These are phyloP conservation scores for Alternaria sp. DNA, from an alignment of 2,329 filamentous ascomycete species.

Conservation along the genomic window DNA sequence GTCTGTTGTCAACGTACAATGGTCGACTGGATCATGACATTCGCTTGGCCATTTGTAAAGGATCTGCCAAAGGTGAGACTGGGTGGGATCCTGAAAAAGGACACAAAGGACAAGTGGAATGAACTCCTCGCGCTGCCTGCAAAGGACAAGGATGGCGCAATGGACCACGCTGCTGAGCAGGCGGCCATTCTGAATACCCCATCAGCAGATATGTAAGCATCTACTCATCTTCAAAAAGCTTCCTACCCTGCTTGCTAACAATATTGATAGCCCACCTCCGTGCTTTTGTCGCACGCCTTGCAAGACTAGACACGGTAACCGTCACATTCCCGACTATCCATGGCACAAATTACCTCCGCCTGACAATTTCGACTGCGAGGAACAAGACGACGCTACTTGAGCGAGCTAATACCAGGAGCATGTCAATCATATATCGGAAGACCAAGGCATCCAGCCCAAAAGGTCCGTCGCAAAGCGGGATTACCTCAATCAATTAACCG, in stretches of 20 bases:
- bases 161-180: not conserved
- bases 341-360: not conserved
- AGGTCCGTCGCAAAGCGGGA: not conserved
- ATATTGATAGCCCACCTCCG: not conserved
- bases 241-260: not conserved
- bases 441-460: not conserved
- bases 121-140: not conserved
- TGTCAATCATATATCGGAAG: not conserved
- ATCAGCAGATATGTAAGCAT: not conserved
- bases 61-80: no score
- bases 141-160: not conserved
- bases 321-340: not conserved
- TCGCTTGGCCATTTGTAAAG: no score
- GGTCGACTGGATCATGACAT: not conserved
- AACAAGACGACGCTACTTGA: not conserved
- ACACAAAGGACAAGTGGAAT: not conserved
- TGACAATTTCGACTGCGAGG: not conserved
- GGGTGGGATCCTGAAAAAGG: not conserved
- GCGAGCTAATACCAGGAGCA: rapidly evolving
- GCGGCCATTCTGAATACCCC: not conserved
- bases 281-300: not conserved
- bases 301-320: not conserved
- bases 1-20: no score
- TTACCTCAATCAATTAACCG: rapidly evolving
- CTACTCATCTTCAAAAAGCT: no score